These are phyloP conservation scores for Cynara cardunculus DNA, from an alignment of 129 eudicot species.

Conservation along the genomic window DNA sequence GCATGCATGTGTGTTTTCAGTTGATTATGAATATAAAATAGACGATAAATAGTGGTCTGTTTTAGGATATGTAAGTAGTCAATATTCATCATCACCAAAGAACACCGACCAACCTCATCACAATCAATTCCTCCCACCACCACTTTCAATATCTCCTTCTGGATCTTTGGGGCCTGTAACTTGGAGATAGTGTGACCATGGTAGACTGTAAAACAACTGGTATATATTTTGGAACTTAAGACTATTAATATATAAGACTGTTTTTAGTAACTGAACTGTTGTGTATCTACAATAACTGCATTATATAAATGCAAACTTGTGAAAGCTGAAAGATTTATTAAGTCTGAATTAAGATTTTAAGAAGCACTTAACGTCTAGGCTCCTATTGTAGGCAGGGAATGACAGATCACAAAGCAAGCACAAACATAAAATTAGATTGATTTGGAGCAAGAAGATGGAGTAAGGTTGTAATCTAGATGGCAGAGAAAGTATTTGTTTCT, in stretches of 20 bases:
- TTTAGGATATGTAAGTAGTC: neutral
- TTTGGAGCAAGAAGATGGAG: no score
- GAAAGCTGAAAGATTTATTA: neutral
- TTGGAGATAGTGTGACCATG: neutral
- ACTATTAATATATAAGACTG: neutral
- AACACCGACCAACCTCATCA: neutral
- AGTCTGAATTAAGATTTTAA: no score
- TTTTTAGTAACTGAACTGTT: neutral
- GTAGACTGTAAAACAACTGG: neutral
- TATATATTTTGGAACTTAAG: neutral
- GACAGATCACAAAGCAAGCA: no score
- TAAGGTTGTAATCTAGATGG: no score
- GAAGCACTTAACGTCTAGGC: no score
- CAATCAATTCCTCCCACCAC: neutral
- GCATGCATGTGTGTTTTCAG: neutral
- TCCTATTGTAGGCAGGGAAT: no score
- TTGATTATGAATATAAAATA: neutral
- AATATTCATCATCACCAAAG: neutral
- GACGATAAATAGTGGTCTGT: neutral
- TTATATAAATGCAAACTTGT: neutral
- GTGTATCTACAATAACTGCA: neutral
- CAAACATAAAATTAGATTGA: no score
- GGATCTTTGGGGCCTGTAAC: neutral
- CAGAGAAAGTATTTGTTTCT: no score
- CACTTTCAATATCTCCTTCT: neutral